Evolutionary conservation across 2,329 filamentous ascomycete species (phyloP).

Genomic region (Venturia aucupariae): DNA sequence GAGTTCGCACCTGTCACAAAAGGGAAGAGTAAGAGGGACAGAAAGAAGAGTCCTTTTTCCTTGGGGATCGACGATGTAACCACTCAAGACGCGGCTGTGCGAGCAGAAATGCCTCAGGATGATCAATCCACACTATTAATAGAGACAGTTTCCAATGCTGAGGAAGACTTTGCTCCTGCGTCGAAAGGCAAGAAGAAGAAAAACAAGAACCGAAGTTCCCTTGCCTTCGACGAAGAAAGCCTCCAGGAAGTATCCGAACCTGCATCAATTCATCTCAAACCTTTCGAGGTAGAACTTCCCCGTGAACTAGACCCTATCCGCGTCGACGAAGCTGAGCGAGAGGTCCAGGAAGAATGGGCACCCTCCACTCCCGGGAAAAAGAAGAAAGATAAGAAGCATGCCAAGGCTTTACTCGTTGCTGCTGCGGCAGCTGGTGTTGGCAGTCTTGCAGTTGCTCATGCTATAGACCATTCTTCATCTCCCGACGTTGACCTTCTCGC

Average conservation of each 20-base stretch:
- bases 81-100: neutral
- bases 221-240: neutral
- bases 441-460: neutral
- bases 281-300: neutral
- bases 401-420: slow-evolving; percentile 2
- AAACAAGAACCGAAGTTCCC: neutral
- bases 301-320: neutral
- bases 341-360: neutral
- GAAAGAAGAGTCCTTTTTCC: neutral
- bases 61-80: neutral
- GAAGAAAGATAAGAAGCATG: slow-evolving; percentile 14
- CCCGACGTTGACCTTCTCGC: neutral
- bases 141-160: neutral
- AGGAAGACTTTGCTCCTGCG: neutral
- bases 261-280: neutral
- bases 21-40: slow-evolving; percentile 1
- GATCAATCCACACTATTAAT: neutral
- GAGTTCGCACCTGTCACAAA: neutral
- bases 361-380: neutral
- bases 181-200: slow-evolving; percentile 7
- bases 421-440: neutral
- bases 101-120: neutral
- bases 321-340: neutral
- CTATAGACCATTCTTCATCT: neutral
- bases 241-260: neutral